Evolutionary conservation across 768 basidiomycete genomes (phyloP), one percentile per base, ranked within the genome.

Genomic region (Glaciozyma antarctica): DNA sequence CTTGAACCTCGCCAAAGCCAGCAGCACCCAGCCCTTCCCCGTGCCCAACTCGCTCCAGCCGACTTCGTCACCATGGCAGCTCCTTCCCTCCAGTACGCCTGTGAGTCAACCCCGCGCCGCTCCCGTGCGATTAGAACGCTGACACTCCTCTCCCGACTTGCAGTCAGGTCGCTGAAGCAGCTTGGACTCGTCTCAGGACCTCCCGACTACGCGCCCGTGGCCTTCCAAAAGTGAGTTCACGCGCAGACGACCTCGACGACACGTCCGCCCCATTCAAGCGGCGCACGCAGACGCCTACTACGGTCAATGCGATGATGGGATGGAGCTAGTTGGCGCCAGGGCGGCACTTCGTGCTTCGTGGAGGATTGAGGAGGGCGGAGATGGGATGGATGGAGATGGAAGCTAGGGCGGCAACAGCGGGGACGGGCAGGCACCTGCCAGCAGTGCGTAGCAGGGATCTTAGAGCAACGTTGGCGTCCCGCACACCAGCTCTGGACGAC

Each of bases 141-240:
- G 21, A 9, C 12, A 32, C 9, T 55, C 41, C 61, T 62, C n/a
- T 30, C n/a, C 8, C 0, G 19, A n/a, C 32, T 51, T 22, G 41
- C 73, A 93, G 91, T 85, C 81, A 90, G 94, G 77, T 89, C 93
- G 52, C 93, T 95, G 83, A 98, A 95, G 84, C 82, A 83, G 66
- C 80, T 94, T 61, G 90, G 89, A 71, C 84, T 97, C 73, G 84
- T 92, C 75, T 82, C 85, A 67, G 90, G 88, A 58, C 81, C 86
- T 15, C 90, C 94, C 56, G 81, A 83, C 73, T 97, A 91, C 76
- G 73, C 78, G 26, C 77, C 84, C 22, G 77, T 88, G 28, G 78
- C 83, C 67, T 88, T 79, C 52, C 72, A 74, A 38, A 68, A 73
- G 78, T 79, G 54, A 73, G 78, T 71, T 13, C 4, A 15, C 47